A percentile compares a stretch with the other conserved stretches of the same genome.
These are phyloP conservation scores for Hymenoscyphus scutula DNA, from an alignment of 2,329 filamentous ascomycete species.

Conservation along the genomic window DNA sequence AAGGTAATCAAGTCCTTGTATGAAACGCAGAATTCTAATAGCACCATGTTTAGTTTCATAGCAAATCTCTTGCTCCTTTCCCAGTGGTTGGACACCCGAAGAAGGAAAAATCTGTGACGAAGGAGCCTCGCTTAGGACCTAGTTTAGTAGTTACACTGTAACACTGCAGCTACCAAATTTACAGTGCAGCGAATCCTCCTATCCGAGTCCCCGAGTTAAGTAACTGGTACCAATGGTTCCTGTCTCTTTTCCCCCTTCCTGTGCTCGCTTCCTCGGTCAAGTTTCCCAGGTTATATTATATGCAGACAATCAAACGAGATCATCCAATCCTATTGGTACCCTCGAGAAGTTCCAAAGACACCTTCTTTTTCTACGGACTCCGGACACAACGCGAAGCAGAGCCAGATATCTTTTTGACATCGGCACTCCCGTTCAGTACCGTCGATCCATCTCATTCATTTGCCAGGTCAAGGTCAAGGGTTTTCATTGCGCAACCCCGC, in stretches of 20 bases:
- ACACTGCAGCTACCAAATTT: not conserved
- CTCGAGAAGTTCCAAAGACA: not conserved
- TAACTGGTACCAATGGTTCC: not conserved
- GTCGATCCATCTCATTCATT: not conserved
- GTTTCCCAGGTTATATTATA: not conserved
- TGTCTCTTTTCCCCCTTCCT: not conserved
- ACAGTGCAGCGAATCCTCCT: not conserved
- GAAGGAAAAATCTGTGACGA: not conserved
- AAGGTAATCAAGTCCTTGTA: not conserved
- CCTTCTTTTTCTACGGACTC: not conserved
- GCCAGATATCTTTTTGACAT: not conserved
- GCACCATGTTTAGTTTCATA: not conserved
- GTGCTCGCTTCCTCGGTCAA: not conserved
- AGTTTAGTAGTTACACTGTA: not conserved
- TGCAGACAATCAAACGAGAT: not conserved
- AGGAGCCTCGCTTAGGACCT: not conserved
- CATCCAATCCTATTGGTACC: not conserved
- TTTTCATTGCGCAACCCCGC: not conserved
- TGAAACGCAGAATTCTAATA: not conserved
- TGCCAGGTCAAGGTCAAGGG: not conserved
- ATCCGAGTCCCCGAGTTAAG: not conserved
- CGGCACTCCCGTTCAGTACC: not conserved
- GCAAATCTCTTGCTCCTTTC: not conserved
- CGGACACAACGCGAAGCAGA: not conserved
- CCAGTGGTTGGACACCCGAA: not conserved